Base-by-base conservation (phyloP, 306 rosid genomes). In the Neltuma alba region DNA sequence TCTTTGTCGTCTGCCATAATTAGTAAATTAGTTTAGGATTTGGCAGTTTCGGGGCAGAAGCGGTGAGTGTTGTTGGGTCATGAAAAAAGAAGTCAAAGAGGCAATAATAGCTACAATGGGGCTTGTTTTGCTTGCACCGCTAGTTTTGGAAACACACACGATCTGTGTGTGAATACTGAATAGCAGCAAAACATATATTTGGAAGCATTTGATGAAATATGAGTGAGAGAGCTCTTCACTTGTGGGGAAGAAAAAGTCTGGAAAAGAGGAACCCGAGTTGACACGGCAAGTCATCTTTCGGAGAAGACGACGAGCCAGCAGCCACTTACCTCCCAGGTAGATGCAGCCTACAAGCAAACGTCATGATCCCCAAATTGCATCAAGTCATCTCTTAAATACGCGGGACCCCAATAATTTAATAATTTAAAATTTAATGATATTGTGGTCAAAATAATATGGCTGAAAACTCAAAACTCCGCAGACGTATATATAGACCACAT, bases 341-440 rank as follows among this genome's bases (percentile, higher is more conserved):
- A 14, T 7, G 47, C 81, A 70, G 76, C 38, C 34, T 42, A 33
- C 62, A 23, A 61, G 69, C 47, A 75, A 54, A 77, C 77, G 81
- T 36, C 83, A 61, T 36, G 47, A 47, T 75, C 86, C 87, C 15
- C 31, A 63, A 63, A 63, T 62, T 30, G 68, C 23, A 6, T 7
- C 68, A 16, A 16, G 86, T 94, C 57, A 76, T 70, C 71, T 89
- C 97, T 75, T 94, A 95, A 4, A 92, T n/a, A n/a, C 88, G 64
- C 77, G 88, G 15, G 20, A 62, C 33, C 23, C 23, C 25, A 25
- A 55, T 54, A 1, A 18, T 50, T 50, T 9, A 62, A 62, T 10
- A 0, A 58, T 10, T 58, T 25, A 10, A 25, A 58, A 25, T 58
- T 58, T 58, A 27, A 58, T 55, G 6, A 61, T 6, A 30, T 2